Evolutionary conservation across 169 alveolate genomes (phyloP), one percentile per base, ranked within the genome.

Genomic region (Sarcocystis neurona): DNA sequence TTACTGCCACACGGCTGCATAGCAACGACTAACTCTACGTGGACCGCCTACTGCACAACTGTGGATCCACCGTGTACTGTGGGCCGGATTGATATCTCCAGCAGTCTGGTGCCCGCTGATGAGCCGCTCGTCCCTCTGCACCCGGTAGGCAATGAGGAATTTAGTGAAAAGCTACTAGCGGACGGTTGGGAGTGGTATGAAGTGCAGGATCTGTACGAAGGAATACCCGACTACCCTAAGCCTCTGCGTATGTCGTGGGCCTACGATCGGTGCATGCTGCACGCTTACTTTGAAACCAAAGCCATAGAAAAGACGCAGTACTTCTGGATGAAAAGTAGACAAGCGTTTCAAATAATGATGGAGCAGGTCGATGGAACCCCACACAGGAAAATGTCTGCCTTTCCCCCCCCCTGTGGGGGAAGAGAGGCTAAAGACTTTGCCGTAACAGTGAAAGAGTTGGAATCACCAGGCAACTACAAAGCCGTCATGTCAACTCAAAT

Each of bases 191-290:
- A 32, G 39, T 72, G 34, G 15, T 72, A 72, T 53, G 82, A 72
- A 3, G 82, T 72, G 1, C 58, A 72, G 37, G 82, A 72, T 53
- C 34, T 72, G 2, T 15, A 39, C 1, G 82, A 72, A 2, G 82
- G 56, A 23, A 72, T 53, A 2, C 82, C 82, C 6, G 0, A 10
- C 39, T 37, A 37, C 53, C n/a, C n/a, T n/a, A n/a, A n/a, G n/a
- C n/a, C n/a, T n/a, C n/a, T n/a, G n/a, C 82, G 82, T 18, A 47
- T 72, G 43, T 39, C 82, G 56, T 72, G 82, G 82, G 82, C 34
- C 34, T 23, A 47, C 6, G 82, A 72, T 4, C 34, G 18, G 34
- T 72, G 82, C 82, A 4, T 72, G 15, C 39, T 39, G 6, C 82
- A 72, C 56, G 34, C 3, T 53, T 8, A 56, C 15, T 72, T 39